A percentile compares a stretch with the other conserved stretches of the same genome.
phyloP scores from a whole-genome alignment of 345 rosid genomes.

The Combretum micranthum region DNA sequence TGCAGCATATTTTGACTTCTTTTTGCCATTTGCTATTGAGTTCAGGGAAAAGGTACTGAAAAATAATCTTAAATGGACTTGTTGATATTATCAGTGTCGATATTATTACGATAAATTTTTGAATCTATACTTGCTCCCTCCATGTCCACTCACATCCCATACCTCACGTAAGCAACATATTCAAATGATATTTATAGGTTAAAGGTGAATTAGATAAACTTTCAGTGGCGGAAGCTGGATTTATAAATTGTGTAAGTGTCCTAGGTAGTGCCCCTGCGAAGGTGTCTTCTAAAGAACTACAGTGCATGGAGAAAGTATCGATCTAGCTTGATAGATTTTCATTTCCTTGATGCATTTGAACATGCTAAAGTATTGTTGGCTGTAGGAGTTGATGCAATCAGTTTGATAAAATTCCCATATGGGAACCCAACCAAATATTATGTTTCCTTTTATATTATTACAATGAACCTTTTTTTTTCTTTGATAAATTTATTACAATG shows the following conservation, averaged over 20 bases:
- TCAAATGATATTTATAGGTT: too few species aligned
- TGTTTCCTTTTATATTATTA: too few species aligned
- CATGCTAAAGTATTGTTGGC: neutral
- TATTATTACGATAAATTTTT: slow-evolving; percentile 28
- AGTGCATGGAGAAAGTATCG: slow-evolving; percentile 28
- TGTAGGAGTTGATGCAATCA: too few species aligned
- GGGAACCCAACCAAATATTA: too few species aligned
- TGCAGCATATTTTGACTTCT: too few species aligned
- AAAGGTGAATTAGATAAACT: slow-evolving; percentile 58
- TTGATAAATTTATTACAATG: too few species aligned
- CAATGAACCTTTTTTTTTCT: too few species aligned
- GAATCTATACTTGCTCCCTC: neutral
- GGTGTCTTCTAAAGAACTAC: slow-evolving; percentile 32
- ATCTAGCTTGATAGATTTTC: neutral
- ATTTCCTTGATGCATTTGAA: neutral
- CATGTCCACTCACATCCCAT: neutral
- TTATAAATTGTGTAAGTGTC: slow-evolving; percentile 41
- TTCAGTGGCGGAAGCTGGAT: slow-evolving; percentile 45
- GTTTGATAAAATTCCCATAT: too few species aligned
- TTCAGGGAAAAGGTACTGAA: slow-evolving; percentile 39
- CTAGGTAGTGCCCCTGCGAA: slow-evolving; percentile 39
- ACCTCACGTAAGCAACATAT: neutral
- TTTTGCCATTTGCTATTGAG: neutral
- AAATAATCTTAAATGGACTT: slow-evolving; percentile 39
- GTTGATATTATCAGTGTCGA: slow-evolving; percentile 33